A percentile compares a stretch with the other conserved stretches of the same genome.
Evolutionary conservation across 495 filamentous ascomycete species (phyloP).

Genomic region (Hypoxylon lienhwacheense): DNA sequence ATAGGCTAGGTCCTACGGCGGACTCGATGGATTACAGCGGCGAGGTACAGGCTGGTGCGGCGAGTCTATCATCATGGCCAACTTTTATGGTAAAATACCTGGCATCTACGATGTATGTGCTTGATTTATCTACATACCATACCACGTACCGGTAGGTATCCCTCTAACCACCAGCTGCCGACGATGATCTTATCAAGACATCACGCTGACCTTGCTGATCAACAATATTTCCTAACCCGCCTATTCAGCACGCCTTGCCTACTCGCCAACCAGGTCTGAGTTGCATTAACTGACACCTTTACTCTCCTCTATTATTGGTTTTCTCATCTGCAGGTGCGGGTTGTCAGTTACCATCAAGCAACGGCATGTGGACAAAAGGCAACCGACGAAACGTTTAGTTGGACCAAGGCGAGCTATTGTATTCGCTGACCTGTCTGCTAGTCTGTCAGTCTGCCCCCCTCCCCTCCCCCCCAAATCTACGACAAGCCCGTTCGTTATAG

Average conservation of each 20-base stretch:
- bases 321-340: conserved; percentile 14
- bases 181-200: conserved; percentile 37
- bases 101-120: too few relatives aligned
- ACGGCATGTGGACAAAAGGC: conserved; percentile 12
- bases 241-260: conserved; percentile 15
- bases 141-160: too few relatives aligned
- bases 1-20: too few relatives aligned
- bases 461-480: too few relatives aligned
- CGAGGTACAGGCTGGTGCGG: too few relatives aligned
- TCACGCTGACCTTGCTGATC: too few relatives aligned
- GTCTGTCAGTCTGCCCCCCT: too few relatives aligned
- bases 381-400: conserved; percentile 15
- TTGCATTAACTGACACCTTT: background rate
- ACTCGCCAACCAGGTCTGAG: conserved; percentile 3
- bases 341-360: conserved; percentile 1
- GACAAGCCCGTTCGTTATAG: conserved; percentile 20
- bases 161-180: conserved; percentile 25
- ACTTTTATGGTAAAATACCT: too few relatives aligned
- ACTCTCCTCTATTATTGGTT: conserved; percentile 27
- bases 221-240: too few relatives aligned
- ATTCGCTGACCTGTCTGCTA: conserved; percentile 21
- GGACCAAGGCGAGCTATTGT: conserved; percentile 14
- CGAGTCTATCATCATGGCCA: too few relatives aligned
- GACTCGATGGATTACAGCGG: too few relatives aligned
- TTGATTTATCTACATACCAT: too few relatives aligned